Conservation (phyloP, 73 alveolate species). For the Paramecium caudatum region DNA sequence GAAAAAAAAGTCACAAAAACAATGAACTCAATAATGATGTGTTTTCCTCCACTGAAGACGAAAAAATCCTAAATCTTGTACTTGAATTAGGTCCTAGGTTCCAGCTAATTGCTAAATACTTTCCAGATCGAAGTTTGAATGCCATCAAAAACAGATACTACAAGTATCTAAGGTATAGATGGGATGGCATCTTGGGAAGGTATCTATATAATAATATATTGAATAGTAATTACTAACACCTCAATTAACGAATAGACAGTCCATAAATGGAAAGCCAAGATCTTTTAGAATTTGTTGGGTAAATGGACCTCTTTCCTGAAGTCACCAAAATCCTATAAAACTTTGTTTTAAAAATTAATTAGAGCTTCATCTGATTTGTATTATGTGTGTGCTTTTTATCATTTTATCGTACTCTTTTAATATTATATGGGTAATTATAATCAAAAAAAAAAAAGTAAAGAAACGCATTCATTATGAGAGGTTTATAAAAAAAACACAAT, state of each 20-base stretch:
- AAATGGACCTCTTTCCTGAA: neutral
- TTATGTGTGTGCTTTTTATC: neutral
- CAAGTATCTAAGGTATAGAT: constrained; percentile 2
- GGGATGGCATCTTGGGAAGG: neutral
- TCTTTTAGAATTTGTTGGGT: neutral
- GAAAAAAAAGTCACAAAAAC: constrained; percentile 1
- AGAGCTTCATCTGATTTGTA: neutral
- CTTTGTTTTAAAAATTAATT: neutral
- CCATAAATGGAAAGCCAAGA: neutral
- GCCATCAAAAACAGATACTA: constrained; percentile 22
- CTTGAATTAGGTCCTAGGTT: constrained; percentile 22
- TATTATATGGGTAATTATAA: neutral
- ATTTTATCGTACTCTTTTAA: neutral
- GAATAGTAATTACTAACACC: neutral
- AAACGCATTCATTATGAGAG: constrained; percentile 61
- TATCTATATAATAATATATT: neutral
- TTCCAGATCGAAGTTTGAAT: constrained; percentile 25
- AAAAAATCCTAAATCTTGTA: constrained; percentile 20
- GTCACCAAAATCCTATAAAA: neutral
- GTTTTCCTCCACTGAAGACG: neutral
- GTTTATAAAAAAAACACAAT: too few species aligned
- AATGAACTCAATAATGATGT: neutral
- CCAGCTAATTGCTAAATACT: neutral
- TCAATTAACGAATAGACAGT: neutral
- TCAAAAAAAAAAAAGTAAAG: neutral